Percentiles rank a stretch among this genome's conserved stretches.
Conservation (phyloP, 345 rosid genomes). For the Salix arbutifolia region DNA sequence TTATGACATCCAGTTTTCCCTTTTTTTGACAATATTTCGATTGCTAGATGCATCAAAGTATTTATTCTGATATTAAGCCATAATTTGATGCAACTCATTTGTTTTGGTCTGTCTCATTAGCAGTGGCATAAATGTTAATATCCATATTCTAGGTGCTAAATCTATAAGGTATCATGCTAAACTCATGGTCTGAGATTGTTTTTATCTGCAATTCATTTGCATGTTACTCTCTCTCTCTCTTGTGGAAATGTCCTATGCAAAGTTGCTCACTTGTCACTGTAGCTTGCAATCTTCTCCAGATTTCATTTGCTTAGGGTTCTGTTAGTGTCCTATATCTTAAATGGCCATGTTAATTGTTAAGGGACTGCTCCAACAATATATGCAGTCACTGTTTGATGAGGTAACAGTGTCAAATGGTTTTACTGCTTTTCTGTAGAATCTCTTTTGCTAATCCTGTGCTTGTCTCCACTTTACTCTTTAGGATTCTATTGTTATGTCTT, state of each 20-base stretch:
- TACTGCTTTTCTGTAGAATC: not conserved
- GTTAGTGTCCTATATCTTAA: slow-evolving; percentile 11
- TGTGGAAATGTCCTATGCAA: slow-evolving; percentile 17
- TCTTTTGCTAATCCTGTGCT: not conserved
- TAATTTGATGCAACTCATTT: not conserved
- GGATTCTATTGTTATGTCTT: not conserved
- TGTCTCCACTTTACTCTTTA: not conserved
- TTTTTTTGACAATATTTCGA: not conserved
- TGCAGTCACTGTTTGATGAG: slow-evolving; percentile 44
- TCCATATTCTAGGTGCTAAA: slow-evolving; percentile 13
- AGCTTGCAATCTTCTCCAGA: slow-evolving; percentile 11
- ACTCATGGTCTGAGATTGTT: slow-evolving; percentile 11
- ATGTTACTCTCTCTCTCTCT: slow-evolving; percentile 13
- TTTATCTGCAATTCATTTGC: slow-evolving; percentile 9
- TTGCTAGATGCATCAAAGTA: not conserved
- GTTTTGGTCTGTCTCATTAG: slow-evolving; percentile 12
- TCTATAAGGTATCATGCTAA: slow-evolving; percentile 17
- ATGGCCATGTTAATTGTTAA: slow-evolving; percentile 47
- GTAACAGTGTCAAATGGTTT: slow-evolving; percentile 19
- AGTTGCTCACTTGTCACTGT: slow-evolving; percentile 14
- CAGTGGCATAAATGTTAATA: slow-evolving; percentile 27
- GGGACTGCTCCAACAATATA: slow-evolving; percentile 39
- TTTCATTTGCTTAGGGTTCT: slow-evolving; percentile 4
- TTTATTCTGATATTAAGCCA: not conserved
- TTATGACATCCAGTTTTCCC: not conserved